Evolutionary conservation across 306 rosid genomes (phyloP).

Genomic region (Vigna angularis): DNA sequence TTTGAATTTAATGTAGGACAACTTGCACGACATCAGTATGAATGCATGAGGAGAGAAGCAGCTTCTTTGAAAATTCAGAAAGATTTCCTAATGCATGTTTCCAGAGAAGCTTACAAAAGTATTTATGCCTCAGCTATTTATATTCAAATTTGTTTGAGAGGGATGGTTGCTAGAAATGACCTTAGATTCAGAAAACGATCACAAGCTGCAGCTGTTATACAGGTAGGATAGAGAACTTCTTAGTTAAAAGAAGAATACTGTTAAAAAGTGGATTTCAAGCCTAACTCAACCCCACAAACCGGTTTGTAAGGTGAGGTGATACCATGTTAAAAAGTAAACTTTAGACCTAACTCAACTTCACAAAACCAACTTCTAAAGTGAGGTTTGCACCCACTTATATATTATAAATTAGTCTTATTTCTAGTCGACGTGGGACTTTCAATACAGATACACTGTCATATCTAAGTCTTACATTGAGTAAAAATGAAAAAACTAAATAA

Average conservation of each 20-base stretch:
- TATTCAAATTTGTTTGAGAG: conserved; percentile 74
- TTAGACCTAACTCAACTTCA: no score
- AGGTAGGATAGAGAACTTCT: conserved; percentile 56
- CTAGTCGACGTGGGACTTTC: no score
- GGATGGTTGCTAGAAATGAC: conserved; percentile 77
- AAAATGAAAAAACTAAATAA: no score
- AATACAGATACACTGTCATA: no score
- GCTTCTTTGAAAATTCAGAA: conserved; percentile 86
- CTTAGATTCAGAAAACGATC: conserved; percentile 65
- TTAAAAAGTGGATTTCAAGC: no score
- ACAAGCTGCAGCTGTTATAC: conserved; percentile 69
- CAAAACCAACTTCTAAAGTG: no score
- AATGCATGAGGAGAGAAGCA: conserved; percentile 73
- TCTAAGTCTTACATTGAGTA: no score
- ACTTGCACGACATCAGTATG: conserved; percentile 66
- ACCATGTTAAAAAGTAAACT: no score
- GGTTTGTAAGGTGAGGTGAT: no score
- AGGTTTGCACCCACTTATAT: no score
- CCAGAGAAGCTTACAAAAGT: conserved; percentile 55
- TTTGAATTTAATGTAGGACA: conserved; percentile 64
- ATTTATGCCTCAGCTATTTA: conserved; percentile 59
- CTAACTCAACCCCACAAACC: no score
- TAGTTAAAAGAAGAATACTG: background rate
- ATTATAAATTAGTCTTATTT: no score
- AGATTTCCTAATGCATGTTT: conserved; percentile 60